Conservation (phyloP, 805 yeast genomes). For the Candida morakotiae region DNA sequence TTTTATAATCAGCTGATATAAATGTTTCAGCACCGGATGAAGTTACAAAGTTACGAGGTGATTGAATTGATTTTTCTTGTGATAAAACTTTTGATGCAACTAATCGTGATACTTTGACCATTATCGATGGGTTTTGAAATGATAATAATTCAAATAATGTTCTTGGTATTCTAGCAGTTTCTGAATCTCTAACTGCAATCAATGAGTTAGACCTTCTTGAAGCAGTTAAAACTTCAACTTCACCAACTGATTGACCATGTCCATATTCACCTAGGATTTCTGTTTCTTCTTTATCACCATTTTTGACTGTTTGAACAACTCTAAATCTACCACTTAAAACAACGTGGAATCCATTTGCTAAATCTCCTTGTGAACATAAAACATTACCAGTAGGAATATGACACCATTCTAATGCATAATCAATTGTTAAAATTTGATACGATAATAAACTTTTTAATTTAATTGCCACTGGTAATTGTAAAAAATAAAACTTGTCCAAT, state of each 20-base stretch:
- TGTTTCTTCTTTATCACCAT: slow-evolving; percentile 12
- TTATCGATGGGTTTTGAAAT: slow-evolving; percentile 78
- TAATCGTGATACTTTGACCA: slow-evolving; percentile 83
- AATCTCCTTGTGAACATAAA: slow-evolving; percentile 75
- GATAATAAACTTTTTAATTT: slow-evolving; percentile 66
- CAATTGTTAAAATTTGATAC: slow-evolving; percentile 65
- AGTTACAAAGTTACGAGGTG: slow-evolving; percentile 8
- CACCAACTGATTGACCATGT: slow-evolving; percentile 93
- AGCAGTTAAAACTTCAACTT: slow-evolving; percentile 87
- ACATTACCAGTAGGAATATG: slow-evolving; percentile 84
- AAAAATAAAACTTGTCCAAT: slow-evolving; percentile 70
- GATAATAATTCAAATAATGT: slow-evolving; percentile 83
- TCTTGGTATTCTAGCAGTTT: slow-evolving; percentile 89
- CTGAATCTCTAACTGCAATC: slow-evolving; percentile 90
- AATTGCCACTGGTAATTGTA: slow-evolving; percentile 75
- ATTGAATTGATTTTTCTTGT: slow-evolving; percentile 9
- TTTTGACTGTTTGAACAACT: slow-evolving; percentile 39
- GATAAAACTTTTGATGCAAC: slow-evolving; percentile 59
- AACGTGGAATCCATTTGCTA: slow-evolving; percentile 86
- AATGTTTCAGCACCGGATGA: slow-evolving; percentile 19
- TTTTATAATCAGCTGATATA: slow-evolving; percentile 56
- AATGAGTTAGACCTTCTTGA: slow-evolving; percentile 63
- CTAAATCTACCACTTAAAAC: slow-evolving; percentile 86
- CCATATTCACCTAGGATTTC: slow-evolving; percentile 73
- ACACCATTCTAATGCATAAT: slow-evolving; percentile 93